Percentiles rank a stretch among this genome's conserved stretches.
Evolutionary conservation across 2,329 filamentous ascomycete genomes (phyloP).

Genomic region (Didymella lethalis): DNA sequence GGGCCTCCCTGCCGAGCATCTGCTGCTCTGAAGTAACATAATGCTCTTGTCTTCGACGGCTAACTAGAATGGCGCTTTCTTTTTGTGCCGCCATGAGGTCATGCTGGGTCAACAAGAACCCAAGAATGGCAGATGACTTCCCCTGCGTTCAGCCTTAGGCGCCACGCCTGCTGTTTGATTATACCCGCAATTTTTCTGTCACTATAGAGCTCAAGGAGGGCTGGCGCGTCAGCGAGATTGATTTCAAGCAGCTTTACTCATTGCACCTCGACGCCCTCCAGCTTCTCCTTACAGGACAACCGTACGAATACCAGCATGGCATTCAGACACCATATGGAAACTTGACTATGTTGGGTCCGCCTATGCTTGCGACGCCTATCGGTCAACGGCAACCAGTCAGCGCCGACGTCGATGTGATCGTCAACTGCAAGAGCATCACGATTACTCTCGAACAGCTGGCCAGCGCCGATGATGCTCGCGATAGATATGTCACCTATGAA

Average conservation of each 20-base stretch:
- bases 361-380: not conserved
- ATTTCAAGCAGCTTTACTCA: not conserved
- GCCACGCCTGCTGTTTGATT: not conserved
- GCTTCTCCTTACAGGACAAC: not conserved
- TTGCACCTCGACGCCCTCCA: conserved; percentile 1
- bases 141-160: not conserved
- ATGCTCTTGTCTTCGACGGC: not conserved
- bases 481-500: not conserved
- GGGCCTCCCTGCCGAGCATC: conserved; percentile 2
- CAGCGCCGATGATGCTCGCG: not conserved
- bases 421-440: conserved; percentile 5
- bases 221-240: not conserved
- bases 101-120: not conserved
- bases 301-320: not conserved
- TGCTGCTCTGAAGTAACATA: conserved; percentile 1
- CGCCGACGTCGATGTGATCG: not conserved
- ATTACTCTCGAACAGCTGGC: not conserved
- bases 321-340: not conserved
- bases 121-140: not conserved
- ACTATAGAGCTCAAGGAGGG: not conserved
- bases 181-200: not conserved
- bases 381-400: not conserved
- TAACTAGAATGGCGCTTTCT: conserved; percentile 5
- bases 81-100: not conserved
- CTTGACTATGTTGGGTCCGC: not conserved